Evolutionary conservation across 73 alveolate species (phyloP), one percentile per base, ranked within the genome.

Genomic region (Stentor roeselii): DNA sequence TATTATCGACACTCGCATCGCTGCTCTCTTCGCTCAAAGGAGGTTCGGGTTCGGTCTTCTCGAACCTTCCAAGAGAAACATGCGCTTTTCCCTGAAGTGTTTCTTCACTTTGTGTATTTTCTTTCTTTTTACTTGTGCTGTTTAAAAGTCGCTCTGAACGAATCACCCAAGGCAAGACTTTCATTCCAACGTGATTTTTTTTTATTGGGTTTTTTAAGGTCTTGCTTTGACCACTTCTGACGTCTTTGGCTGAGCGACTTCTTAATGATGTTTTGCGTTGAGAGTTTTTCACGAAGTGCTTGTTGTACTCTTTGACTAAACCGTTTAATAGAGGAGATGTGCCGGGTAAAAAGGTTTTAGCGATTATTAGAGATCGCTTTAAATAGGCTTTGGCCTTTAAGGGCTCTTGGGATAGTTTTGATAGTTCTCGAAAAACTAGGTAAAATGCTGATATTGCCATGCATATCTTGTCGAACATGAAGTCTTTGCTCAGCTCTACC

Each of bases 11-110:
- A 6, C 6, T 50, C 21, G 6, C 67, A 11, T 50, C 67, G 21
- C 67, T 50, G 21, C 67, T 50, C 21, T 50, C 67, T 50, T 50
- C 67, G 21, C 67, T 50, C 67, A 50, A 50, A 50, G 67, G 67
- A 11, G 67, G 67, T 50, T 50, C 67, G 21, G 67, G 67, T 50
- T 50, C 67, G 21, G 67, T 50, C 21, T 50, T 50, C 67, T 50
- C 67, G 21, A 50, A 50, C 6, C 67, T 11, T 21, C 21, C 67
- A 6, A 50, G 6, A 50, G 67, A 50, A 6, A 50, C 21, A 6
- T 50, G 67, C 21, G 21, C 21, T 50, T 50, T 50, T 11, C 21
- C 67, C 67, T 50, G 6, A 50, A 50, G 67, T 50, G 21, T 50
- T 50, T 50, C 21, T 11, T 50, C 67, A 50, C 67, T 50, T 11